phyloP scores from a whole-genome alignment of 306 rosid genomes.

The Chamaecrista fasciculata region DNA sequence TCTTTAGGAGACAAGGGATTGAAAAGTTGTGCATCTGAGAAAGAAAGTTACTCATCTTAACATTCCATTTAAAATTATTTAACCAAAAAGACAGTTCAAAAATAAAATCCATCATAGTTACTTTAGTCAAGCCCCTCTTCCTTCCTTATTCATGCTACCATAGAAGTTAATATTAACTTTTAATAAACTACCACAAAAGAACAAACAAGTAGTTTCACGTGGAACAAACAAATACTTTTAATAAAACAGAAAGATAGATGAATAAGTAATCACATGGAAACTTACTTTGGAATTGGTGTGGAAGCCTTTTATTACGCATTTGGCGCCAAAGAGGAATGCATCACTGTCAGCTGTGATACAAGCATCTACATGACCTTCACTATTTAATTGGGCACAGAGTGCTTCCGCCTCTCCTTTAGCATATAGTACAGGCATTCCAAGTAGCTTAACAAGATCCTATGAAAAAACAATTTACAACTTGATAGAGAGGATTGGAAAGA shows the following conservation, averaged over 20 bases:
- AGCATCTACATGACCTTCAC: conserved; percentile 80
- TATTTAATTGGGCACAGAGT: conserved; percentile 75
- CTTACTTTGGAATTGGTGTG: conserved; percentile 65
- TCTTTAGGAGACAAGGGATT: neutral
- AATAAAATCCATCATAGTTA: neutral
- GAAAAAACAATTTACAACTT: conserved; percentile 28
- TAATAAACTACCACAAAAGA: neutral
- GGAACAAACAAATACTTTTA: no score
- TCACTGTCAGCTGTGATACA: conserved; percentile 89
- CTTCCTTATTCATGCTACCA: neutral
- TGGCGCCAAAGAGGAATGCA: conserved; percentile 87
- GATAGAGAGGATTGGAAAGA: conserved; percentile 29
- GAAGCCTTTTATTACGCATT: conserved; percentile 67
- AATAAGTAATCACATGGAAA: neutral
- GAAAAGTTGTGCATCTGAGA: neutral
- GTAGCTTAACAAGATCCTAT: conserved; percentile 79
- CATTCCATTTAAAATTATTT: neutral
- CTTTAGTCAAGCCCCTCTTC: neutral
- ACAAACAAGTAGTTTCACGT: neutral
- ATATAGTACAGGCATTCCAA: conserved; percentile 82
- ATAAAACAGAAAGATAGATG: no score
- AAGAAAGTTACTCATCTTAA: neutral
- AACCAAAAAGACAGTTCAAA: neutral
- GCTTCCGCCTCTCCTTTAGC: conserved; percentile 99
- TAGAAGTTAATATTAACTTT: neutral